phyloP scores from a whole-genome alignment of 768 basidiomycete genomes.

The Podaxis sp. region DNA sequence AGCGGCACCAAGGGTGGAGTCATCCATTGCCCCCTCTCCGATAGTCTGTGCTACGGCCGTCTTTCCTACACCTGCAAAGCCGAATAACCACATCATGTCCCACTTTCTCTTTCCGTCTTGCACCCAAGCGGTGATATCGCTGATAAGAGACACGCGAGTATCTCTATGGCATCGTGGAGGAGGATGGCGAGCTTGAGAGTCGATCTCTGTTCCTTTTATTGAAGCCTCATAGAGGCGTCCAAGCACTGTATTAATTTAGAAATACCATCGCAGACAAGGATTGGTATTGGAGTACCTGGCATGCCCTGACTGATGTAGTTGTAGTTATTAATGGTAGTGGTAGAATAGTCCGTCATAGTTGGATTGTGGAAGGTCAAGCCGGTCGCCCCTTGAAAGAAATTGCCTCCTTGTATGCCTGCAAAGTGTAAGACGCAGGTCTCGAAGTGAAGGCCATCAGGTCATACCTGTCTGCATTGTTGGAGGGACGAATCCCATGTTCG shows the following conservation, averaged over 20 bases:
- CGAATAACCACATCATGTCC: conserved; percentile 1
- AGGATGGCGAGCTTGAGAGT: conserved; percentile 9
- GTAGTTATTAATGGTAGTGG: background rate
- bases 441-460: background rate
- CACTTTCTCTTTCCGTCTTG: background rate
- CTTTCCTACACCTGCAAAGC: conserved; percentile 13
- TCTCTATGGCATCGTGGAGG: conserved; percentile 10
- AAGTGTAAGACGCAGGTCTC: background rate
- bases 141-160: conserved; percentile 9
- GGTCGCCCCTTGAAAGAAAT: conserved; percentile 12
- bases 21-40: conserved; percentile 2
- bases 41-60: conserved; percentile 15
- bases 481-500: background rate
- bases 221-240: conserved; percentile 1
- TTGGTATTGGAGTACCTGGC: background rate
- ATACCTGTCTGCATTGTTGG: background rate
- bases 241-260: background rate
- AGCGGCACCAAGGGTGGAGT: conserved; percentile 5
- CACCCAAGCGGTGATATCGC: conserved; percentile 7
- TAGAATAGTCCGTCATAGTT: background rate
- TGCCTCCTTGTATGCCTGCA: background rate
- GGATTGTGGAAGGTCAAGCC: background rate
- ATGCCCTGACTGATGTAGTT: background rate
- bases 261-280: background rate
- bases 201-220: conserved; percentile 4